A percentile compares a stretch with the other conserved stretches of the same genome.
phyloP scores from a whole-genome alignment of 352 stramenopile species.

The Globisporangium spiculum region DNA sequence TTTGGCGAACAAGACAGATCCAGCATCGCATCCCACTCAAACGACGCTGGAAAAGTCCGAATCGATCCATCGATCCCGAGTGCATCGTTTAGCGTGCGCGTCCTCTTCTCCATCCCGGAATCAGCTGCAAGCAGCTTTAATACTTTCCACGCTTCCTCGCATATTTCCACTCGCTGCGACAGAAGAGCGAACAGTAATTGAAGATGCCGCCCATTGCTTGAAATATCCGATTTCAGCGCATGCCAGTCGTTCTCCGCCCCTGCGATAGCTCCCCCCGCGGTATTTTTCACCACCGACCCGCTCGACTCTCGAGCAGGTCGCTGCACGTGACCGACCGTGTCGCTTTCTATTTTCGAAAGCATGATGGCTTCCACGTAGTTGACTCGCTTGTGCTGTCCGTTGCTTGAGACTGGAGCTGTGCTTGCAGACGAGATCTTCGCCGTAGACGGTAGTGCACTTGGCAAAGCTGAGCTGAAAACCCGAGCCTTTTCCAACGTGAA shows the following conservation, averaged over 20 bases:
- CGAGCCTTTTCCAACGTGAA: constrained; percentile 68
- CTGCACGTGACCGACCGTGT: constrained; percentile 52
- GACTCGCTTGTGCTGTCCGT: constrained; percentile 18
- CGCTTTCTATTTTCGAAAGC: constrained; percentile 62
- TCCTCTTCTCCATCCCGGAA: constrained; percentile 65
- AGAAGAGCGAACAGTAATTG: constrained; percentile 51
- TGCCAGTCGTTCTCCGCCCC: constrained; percentile 65
- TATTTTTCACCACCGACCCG: constrained; percentile 9
- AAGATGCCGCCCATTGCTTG: constrained; percentile 39
- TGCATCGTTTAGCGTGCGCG: constrained; percentile 56
- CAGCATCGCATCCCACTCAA: constrained; percentile 63
- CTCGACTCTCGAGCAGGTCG: constrained; percentile 33
- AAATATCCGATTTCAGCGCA: constrained; percentile 62
- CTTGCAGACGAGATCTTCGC: constrained; percentile 22
- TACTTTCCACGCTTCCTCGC: constrained; percentile 76
- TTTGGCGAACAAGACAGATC: constrained; percentile 57
- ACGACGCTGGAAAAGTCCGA: constrained; percentile 28
- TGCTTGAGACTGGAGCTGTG: constrained; percentile 31
- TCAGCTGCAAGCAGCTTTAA: constrained; percentile 68
- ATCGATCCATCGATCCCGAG: constrained; percentile 75
- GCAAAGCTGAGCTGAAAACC: constrained; percentile 33
- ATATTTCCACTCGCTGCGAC: constrained; percentile 39
- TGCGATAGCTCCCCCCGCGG: constrained; percentile 32
- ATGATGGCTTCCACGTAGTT: constrained; percentile 56
- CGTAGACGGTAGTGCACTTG: constrained; percentile 14